Evolutionary conservation across 805 yeast species (phyloP).

Genomic region (Saccharomycopsis sp.): DNA sequence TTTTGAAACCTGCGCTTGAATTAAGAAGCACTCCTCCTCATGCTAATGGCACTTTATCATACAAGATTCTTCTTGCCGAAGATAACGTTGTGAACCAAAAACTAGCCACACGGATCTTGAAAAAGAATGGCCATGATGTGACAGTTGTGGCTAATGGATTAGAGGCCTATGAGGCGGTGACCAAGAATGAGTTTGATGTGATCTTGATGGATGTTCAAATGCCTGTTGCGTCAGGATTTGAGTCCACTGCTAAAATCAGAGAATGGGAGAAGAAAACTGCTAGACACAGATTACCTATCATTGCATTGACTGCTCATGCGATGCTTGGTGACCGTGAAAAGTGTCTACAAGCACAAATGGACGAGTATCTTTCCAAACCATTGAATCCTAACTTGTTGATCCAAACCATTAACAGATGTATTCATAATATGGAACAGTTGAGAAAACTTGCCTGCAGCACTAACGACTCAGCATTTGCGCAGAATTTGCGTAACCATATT

Average conservation of each 20-base stretch:
- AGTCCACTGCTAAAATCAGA: constrained; percentile 79
- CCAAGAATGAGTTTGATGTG: constrained; percentile 64
- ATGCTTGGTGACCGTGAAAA: constrained; percentile 90
- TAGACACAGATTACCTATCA: constrained; percentile 79
- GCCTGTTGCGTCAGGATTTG: constrained; percentile 96
- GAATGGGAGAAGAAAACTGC: constrained; percentile 81
- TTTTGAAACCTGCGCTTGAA: constrained; percentile 78
- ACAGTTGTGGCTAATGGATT: constrained; percentile 82
- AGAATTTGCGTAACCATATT: constrained; percentile 12
- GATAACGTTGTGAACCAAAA: constrained; percentile 85
- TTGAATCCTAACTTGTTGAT: constrained; percentile 74
- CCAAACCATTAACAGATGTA: constrained; percentile 81
- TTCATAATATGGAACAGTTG: constrained; percentile 41
- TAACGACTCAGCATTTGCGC: constrained; percentile 12
- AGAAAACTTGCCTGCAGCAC: constrained; percentile 13
- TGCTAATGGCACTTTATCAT: constrained; percentile 70
- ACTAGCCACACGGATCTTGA: constrained; percentile 76
- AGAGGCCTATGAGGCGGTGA: constrained; percentile 73
- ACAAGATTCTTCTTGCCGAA: constrained; percentile 73
- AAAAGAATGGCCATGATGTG: constrained; percentile 79
- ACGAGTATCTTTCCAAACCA: constrained; percentile 84
- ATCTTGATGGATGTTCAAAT: constrained; percentile 90
- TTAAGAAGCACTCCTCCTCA: constrained; percentile 74
- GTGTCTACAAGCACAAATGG: constrained; percentile 86
- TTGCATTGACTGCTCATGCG: constrained; percentile 89